Evolutionary conservation across 257 asterid species (phyloP), one percentile per base, ranked within the genome.

Genomic region (Solanum corneliomulleri): DNA sequence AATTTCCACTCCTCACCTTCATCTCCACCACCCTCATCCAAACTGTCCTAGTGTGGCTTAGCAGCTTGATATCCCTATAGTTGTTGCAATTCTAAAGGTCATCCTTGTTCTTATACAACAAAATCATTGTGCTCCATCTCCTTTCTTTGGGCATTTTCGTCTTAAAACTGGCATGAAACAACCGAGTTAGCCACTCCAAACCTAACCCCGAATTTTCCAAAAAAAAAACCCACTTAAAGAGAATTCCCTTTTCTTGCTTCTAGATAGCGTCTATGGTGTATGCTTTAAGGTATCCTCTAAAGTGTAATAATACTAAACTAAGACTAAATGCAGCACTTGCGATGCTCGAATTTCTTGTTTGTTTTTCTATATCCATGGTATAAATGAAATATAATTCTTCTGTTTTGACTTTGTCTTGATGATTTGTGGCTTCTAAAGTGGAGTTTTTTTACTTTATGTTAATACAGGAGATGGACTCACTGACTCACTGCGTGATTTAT

Each of bases 381-480:
- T 80, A 80, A 5, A 80, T 80, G 85, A 80, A 45, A 27, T 27
- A 27, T 47, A 27, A 18, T 47, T 80, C 42, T 47, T 80, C 16
- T 80, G 71, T 47, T 62, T 69, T 47, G 18, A 9, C 83, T 81
- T 85, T 33, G 33, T 68, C 41, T 85, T 29, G 78, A 31, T 86
- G 47, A 84, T 76, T 27, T 62, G 44, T 80, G 85, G 44, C 29
- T 33, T 64, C 52, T 77, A 21, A 84, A 27, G 13, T 64, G 89
- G 25, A 29, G 66, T 89, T 56, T 56, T 25, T 84, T 66, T 82
- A 77, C 76, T 25, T 39, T 88, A 37, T 47, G 47, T 87, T 56
- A 87, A 77, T 89, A 85, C 92, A 96, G 99, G 97, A 41, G 98
- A 93, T n/a, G 99, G 98, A 47, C 98, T 95, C 60, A 95, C 98